Base-by-base conservation (phyloP, 768 basidiomycete genomes). In the Leccinum longicurvipes region DNA sequence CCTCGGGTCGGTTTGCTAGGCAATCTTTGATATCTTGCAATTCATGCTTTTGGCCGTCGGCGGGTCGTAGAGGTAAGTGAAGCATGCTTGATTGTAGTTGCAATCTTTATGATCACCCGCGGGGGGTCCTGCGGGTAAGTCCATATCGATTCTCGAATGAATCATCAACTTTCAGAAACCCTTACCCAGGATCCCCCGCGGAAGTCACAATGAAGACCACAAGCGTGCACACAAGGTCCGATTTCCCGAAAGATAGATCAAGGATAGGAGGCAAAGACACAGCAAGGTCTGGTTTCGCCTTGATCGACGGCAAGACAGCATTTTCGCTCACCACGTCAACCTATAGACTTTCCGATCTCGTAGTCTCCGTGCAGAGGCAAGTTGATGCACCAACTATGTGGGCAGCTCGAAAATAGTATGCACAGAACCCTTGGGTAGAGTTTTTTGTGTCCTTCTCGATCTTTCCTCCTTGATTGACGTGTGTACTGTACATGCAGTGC, bases 361-460 rank as follows among this genome's bases (percentile, higher is more conserved):
- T 24, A 17, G 36, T 61, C 56, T 23, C 45, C 49, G 46, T 58
- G 56, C 54, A 56, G 59, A n/a, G 44, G 59, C 62, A 61, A 56
- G 21, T 55, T 61, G 47, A 61, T 39, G 32, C 36, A 28, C 28
- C 51, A 31, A 6, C 12, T 12, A 12, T n/a, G n/a, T 32, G 45
- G 36, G 34, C 29, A 28, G 17, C 28, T 53, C 29, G 29, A n/a
- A n/a, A 49, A 50, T n/a, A n/a, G n/a, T n/a, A n/a, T n/a, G n/a
- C n/a, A n/a, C n/a, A n/a, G n/a, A n/a, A n/a, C n/a, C n/a, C n/a
- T n/a, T n/a, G 46, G 3, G 12, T 55, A 23, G 34, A n/a, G 9
- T 14, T 17, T 4, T n/a, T n/a, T n/a, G 19, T 17, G 12, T 27
- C n/a, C 21, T 6, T 4, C 6, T 29, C 14, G 8, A 39, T 24